These are phyloP conservation scores for Pythium plurisporium DNA, from an alignment of 352 stramenopile genomes.

Conservation along the genomic window DNA sequence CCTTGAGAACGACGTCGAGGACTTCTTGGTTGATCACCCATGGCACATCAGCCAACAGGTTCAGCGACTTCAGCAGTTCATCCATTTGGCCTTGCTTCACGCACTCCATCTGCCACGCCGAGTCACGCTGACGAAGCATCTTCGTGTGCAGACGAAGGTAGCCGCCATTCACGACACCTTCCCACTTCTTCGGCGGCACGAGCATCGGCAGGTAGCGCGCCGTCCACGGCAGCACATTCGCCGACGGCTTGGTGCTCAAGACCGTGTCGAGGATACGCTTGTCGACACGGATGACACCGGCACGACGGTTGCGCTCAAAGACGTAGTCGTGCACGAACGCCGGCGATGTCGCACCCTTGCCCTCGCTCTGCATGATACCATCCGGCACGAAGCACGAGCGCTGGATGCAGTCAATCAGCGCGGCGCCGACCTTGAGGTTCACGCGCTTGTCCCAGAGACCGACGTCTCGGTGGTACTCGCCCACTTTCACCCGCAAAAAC, in stretches of 20 bases:
- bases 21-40: conserved; percentile 96
- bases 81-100: conserved; percentile 83
- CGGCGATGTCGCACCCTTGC: conserved; percentile 30
- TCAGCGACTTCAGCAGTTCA: conserved; percentile 88
- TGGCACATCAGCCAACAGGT: conserved; percentile 89
- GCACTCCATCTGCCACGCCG: conserved; percentile 85
- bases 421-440: conserved; percentile 88
- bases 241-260: conserved; percentile 42
- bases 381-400: conserved; percentile 71
- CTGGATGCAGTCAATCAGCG: conserved; percentile 74
- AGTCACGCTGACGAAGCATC: conserved; percentile 90
- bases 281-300: conserved; percentile 74
- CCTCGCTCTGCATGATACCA: conserved; percentile 30
- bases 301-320: conserved; percentile 77
- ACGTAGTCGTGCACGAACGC: conserved; percentile 77
- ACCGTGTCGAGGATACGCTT: conserved; percentile 49
- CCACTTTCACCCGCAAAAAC: conserved; percentile 40
- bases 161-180: conserved; percentile 82
- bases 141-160: conserved; percentile 92
- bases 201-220: conserved; percentile 95
- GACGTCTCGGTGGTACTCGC: conserved; percentile 61
- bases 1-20: conserved; percentile 86
- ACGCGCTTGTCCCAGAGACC: conserved; percentile 85
- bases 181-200: conserved; percentile 92
- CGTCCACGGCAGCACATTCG: conserved; percentile 72